Evolutionary conservation across 495 filamentous ascomycete genomes (phyloP).

Genomic region (Daldinia childiae): DNA sequence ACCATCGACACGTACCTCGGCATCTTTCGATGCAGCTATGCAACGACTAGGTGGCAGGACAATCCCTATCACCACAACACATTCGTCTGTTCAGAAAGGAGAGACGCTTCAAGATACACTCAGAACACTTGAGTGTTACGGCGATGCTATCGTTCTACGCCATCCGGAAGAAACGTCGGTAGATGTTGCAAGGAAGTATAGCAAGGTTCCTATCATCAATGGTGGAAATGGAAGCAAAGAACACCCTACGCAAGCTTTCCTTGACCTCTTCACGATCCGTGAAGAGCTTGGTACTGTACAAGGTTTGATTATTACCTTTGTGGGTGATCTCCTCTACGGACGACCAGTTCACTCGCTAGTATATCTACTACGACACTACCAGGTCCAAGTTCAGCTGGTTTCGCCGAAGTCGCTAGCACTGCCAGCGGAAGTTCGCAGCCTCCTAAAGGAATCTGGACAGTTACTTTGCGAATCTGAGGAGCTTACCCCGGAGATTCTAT

Average conservation of each 20-base stretch:
- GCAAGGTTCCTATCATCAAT: slow-evolving; percentile 91
- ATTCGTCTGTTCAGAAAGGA: slow-evolving; percentile 90
- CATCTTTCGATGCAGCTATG: slow-evolving; percentile 98
- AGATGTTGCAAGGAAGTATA: slow-evolving; percentile 82
- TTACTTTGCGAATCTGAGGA: slow-evolving; percentile 75
- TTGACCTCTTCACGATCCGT: slow-evolving; percentile 98
- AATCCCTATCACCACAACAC: slow-evolving; percentile 76
- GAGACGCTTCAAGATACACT: slow-evolving; percentile 93
- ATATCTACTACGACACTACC: slow-evolving; percentile 92
- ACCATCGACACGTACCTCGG: slow-evolving; percentile 93
- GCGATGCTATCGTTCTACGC: slow-evolving; percentile 91
- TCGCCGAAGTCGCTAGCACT: slow-evolving; percentile 81
- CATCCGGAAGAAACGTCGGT: slow-evolving; percentile 85
- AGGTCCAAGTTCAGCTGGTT: slow-evolving; percentile 91
- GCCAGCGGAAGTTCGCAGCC: slow-evolving; percentile 74
- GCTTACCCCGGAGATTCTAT: slow-evolving; percentile 85
- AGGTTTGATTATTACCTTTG: slow-evolving; percentile 93
- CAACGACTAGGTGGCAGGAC: slow-evolving; percentile 90
- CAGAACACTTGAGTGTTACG: slow-evolving; percentile 91
- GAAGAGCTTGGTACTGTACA: slow-evolving; percentile 96
- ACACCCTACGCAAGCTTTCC: slow-evolving; percentile 96
- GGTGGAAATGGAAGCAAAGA: slow-evolving; percentile 94
- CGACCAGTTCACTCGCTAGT: slow-evolving; percentile 93
- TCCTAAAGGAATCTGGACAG: slow-evolving; percentile 76
- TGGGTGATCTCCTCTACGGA: slow-evolving; percentile 90